Evolutionary conservation across 192 early-diverging fungal genomes (phyloP).

Genomic region (Rhizoclosmatium sp.): DNA sequence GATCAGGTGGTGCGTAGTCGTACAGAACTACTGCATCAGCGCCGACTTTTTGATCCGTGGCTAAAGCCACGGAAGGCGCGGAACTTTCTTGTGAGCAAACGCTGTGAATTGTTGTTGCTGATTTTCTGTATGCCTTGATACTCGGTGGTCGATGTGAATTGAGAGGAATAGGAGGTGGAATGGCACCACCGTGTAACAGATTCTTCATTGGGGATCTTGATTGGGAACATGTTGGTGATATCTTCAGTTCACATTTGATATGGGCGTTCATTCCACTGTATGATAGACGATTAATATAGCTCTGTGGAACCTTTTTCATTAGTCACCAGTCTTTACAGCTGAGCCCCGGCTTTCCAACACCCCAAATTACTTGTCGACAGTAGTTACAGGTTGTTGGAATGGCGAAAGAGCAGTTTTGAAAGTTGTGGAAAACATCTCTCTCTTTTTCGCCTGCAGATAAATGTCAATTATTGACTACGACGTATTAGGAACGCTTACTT

Average conservation of each 20-base stretch:
- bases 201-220: constrained; percentile 36
- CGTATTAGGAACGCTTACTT: constrained; percentile 51
- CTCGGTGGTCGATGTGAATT: neutral
- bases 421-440: constrained; percentile 64
- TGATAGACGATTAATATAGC: neutral
- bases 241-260: constrained; percentile 82
- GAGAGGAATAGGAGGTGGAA: constrained; percentile 18
- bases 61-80: neutral
- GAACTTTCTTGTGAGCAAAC: neutral
- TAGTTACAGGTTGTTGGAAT: constrained; percentile 80
- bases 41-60: neutral
- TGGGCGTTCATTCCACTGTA: constrained; percentile 77
- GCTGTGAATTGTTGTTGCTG: neutral
- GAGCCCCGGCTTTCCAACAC: constrained; percentile 74
- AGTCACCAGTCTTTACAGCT: constrained; percentile 58
- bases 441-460: constrained; percentile 55
- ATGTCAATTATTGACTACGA: neutral
- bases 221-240: constrained; percentile 65
- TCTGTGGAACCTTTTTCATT: neutral
- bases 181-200: constrained; percentile 39
- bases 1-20: constrained; percentile 26
- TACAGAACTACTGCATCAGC: constrained; percentile 24
- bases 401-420: constrained; percentile 73
- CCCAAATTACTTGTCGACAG: constrained; percentile 81
- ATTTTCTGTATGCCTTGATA: neutral